Conservation (phyloP, 805 yeast genomes). For the Monosporozyma solicola region DNA sequence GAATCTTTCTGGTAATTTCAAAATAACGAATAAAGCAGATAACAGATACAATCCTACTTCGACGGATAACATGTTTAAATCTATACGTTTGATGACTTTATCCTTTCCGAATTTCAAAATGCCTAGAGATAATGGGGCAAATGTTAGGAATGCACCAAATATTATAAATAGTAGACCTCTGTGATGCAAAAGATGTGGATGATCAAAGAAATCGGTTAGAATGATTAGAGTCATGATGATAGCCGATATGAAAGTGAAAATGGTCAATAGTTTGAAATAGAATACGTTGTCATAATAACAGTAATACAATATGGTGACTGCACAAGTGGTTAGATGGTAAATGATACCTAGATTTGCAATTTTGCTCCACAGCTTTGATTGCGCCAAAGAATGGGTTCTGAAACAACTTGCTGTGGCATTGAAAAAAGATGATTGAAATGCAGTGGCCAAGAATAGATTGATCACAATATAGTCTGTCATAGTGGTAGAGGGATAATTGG, state of each 20-base stretch:
- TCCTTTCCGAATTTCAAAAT: conserved; percentile 38
- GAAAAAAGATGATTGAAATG: conserved; percentile 45
- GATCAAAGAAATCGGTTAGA: conserved; percentile 50
- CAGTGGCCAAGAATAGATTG: conserved; percentile 44
- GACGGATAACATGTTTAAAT: conserved; percentile 44
- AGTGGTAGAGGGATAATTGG: conserved; percentile 19
- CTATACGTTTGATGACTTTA: conserved; percentile 41
- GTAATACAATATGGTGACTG: conserved; percentile 39
- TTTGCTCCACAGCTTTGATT: conserved; percentile 47
- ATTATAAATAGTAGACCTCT: conserved; percentile 37
- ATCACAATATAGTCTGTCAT: conserved; percentile 41
- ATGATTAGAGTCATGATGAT: conserved; percentile 49
- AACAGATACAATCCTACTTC: conserved; percentile 63
- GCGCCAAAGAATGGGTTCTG: conserved; percentile 48
- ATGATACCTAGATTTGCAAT: conserved; percentile 65
- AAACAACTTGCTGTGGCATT: conserved; percentile 53
- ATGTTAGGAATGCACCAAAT: conserved; percentile 74
- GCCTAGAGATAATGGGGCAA: conserved; percentile 51
- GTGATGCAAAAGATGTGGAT: conserved; percentile 52
- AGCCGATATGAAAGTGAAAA: conserved; percentile 45
- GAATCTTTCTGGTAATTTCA: conserved; percentile 56
- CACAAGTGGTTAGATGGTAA: conserved; percentile 49
- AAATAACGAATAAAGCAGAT: conserved; percentile 69
- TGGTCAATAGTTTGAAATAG: conserved; percentile 20
- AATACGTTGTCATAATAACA: conserved; percentile 31